These are phyloP conservation scores for Russula sp. DNA, from an alignment of 768 basidiomycete genomes.

Conservation along the genomic window DNA sequence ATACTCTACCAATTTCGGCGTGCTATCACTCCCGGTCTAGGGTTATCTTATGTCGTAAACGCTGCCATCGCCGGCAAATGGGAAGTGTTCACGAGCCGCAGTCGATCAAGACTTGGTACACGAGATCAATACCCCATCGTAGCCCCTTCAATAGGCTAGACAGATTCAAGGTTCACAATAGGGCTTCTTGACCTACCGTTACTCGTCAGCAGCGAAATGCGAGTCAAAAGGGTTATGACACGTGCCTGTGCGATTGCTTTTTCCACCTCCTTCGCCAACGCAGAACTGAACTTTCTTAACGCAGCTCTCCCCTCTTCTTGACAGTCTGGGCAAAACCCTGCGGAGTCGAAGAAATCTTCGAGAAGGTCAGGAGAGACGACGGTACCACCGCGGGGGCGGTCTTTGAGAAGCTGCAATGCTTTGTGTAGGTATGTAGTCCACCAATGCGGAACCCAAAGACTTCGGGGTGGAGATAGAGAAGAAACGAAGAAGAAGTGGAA, in stretches of 20 bases:
- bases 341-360: constrained; percentile 12
- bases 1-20: background rate
- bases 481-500: constrained; percentile 27
- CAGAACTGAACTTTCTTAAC: constrained; percentile 21
- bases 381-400: constrained; percentile 23
- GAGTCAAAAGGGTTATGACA: background rate
- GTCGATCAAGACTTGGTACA: background rate
- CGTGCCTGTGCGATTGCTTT: constrained; percentile 24
- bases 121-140: background rate
- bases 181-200: constrained; percentile 23
- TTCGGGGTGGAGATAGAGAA: constrained; percentile 14
- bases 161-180: constrained; percentile 18
- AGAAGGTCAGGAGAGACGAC: constrained; percentile 20
- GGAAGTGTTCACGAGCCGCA: background rate
- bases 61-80: background rate
- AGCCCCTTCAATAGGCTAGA: background rate
- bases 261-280: constrained; percentile 25
- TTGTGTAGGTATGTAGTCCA: constrained; percentile 25
- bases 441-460: constrained; percentile 28
- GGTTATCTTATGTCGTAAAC: background rate
- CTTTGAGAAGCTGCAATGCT: constrained; percentile 19
- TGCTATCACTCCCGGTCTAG: background rate
- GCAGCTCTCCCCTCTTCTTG: constrained; percentile 22
- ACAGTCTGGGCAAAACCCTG: constrained; percentile 23
- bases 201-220: constrained; percentile 4